Base-by-base conservation (phyloP, 2,329 filamentous ascomycete genomes). In the Falciphora oryzae region DNA sequence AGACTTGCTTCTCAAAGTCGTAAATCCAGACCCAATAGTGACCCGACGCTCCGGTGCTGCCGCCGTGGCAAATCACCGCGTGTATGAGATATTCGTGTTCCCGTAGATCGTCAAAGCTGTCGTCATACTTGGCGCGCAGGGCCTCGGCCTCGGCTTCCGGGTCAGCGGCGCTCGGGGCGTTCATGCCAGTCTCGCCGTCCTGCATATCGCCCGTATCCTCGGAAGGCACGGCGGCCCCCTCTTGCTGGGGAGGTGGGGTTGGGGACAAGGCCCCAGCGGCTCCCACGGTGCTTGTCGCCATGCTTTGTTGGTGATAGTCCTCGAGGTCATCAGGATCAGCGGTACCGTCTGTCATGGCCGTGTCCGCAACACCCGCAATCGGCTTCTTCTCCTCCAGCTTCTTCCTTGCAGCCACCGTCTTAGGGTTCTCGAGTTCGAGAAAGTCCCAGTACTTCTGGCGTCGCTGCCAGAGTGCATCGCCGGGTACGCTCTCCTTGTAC, bases 11-110 rank as follows among this genome's bases (percentile, higher is more conserved):
- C 68, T 89, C 85, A 75, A 96, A 96, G 77, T 98, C 95, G 72
- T 88, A 91, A 68, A 99, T 96, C 84, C 93, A 97, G 59, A 97
- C 92, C 89, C 92, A 97, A 78, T 98, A 99, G 75, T 99, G 95
- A 0, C 95, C 95, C 59, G 89, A 89, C 59, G 82, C 84, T 57
- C 89, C 83, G 32, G 69, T 70, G 69, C 82, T 81, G 38, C 91
- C 91, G 27, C 90, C 88, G 74, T 99, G 95, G 71, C 97, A 94
- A 72, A 99, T 96, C 38, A 97, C 90, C 0, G 94, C 92, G 70
- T 97, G 93, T 5, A 99, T 84, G 18, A 87, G 87, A 74, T 98
- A 99, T 14, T 89, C 85, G 60, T 91, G 80, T 31, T 86, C 79
- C 58, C 83, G 82, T 71, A 89, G 83, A 63, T 85, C 83, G 4